A percentile compares a stretch with the other conserved stretches of the same genome.
These are phyloP conservation scores for Komagataella pastoris DNA, from an alignment of 805 yeast species.

Conservation along the genomic window DNA sequence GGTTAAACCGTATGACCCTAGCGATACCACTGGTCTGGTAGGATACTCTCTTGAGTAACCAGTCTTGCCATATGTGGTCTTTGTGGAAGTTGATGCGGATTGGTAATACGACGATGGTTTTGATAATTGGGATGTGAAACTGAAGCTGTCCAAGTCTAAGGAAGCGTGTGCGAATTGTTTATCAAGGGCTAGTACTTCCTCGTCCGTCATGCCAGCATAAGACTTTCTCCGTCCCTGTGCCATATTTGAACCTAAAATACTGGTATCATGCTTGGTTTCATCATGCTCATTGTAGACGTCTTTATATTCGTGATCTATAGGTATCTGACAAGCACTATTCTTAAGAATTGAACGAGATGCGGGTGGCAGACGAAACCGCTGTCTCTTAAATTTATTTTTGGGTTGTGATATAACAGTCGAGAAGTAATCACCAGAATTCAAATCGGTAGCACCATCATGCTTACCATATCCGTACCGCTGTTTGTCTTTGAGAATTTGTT, in stretches of 20 bases:
- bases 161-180: slow-evolving; percentile 31
- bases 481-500: slow-evolving; percentile 1
- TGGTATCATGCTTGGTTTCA: slow-evolving; percentile 1
- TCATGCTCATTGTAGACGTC: slow-evolving; percentile 1
- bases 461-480: slow-evolving; percentile 10
- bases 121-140: slow-evolving; percentile 18
- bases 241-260: not conserved
- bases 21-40: slow-evolving; percentile 17
- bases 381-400: slow-evolving; percentile 3
- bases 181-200: slow-evolving; percentile 40
- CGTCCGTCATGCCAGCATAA: slow-evolving; percentile 37
- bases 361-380: slow-evolving; percentile 2
- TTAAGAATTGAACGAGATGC: slow-evolving; percentile 1
- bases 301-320: slow-evolving; percentile 2
- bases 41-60: slow-evolving; percentile 14
- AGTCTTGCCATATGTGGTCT: not conserved
- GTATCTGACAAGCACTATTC: not conserved
- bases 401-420: slow-evolving; percentile 5
- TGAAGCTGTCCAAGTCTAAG: slow-evolving; percentile 26
- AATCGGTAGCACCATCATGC: slow-evolving; percentile 5
- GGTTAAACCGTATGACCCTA: slow-evolving; percentile 24
- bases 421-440: slow-evolving; percentile 9
- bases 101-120: not conserved
- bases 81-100: not conserved
- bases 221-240: slow-evolving; percentile 21